Evolutionary conservation across 1,284 basidiomycete species (phyloP).

Genomic region (Moesziomyces sp.): DNA sequence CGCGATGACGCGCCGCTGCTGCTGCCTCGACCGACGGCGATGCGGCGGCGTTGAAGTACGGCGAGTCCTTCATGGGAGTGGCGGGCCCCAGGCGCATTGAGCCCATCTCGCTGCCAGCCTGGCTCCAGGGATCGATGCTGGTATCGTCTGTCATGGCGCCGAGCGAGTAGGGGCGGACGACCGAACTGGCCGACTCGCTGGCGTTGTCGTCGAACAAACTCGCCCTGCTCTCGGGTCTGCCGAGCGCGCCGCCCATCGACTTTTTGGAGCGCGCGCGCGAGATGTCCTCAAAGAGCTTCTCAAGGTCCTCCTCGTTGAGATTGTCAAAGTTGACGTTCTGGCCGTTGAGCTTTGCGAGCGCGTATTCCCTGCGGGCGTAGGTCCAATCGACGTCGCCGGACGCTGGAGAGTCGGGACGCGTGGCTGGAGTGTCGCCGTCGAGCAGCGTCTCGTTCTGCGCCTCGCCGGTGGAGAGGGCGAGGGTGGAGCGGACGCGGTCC

Average conservation of each 20-base stretch:
- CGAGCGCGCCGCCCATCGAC: slow-evolving; percentile 54
- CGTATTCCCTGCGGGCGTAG: slow-evolving; percentile 59
- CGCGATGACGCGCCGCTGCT: slow-evolving; percentile 21
- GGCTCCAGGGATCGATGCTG: slow-evolving; percentile 60
- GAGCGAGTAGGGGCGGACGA: slow-evolving; percentile 55
- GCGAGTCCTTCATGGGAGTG: slow-evolving; percentile 28
- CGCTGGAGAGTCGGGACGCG: slow-evolving; percentile 58
- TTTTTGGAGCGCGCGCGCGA: slow-evolving; percentile 54
- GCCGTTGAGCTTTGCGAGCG: slow-evolving; percentile 58
- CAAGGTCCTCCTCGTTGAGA: slow-evolving; percentile 61
- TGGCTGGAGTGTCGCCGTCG: slow-evolving; percentile 35
- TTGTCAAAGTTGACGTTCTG: slow-evolving; percentile 63
- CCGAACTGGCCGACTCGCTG: slow-evolving; percentile 54
- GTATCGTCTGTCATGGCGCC: slow-evolving; percentile 63
- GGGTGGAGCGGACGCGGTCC: slow-evolving; percentile 54
- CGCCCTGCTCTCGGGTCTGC: slow-evolving; percentile 56
- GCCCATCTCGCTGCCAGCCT: slow-evolving; percentile 51
- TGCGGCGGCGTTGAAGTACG: slow-evolving; percentile 3
- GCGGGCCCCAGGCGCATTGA: slow-evolving; percentile 32
- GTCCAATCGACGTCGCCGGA: slow-evolving; percentile 64
- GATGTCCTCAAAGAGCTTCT: slow-evolving; percentile 64
- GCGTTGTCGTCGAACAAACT: slow-evolving; percentile 60
- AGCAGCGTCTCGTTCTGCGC: slow-evolving; percentile 46
- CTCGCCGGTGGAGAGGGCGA: slow-evolving; percentile 53
- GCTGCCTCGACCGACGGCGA: slow-evolving; percentile 19